A percentile compares a stretch with the other conserved stretches of the same genome.
Conservation (phyloP, 768 basidiomycete genomes). For the Rubroboletus satanas region DNA sequence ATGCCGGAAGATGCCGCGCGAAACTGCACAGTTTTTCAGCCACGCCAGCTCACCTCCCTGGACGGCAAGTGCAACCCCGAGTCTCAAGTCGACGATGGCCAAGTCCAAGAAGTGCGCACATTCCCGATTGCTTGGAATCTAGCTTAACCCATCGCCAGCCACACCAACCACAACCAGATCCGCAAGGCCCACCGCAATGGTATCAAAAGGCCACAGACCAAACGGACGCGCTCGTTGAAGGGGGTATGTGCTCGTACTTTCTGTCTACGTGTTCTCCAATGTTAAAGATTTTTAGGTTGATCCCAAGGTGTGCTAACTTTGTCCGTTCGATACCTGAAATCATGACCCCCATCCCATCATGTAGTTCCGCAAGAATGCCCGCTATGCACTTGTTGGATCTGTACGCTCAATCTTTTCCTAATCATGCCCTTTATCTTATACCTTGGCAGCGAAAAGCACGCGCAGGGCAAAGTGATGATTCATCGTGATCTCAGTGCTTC, state of each 20-base stretch:
- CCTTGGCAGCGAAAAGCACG: conserved; percentile 60
- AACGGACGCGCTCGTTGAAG: conserved; percentile 76
- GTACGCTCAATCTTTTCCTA: conserved; percentile 40
- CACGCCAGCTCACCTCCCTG: conserved; percentile 14
- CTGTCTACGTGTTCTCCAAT: background rate
- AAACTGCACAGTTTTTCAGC: conserved; percentile 35
- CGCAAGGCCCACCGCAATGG: conserved; percentile 98
- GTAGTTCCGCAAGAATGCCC: conserved; percentile 84
- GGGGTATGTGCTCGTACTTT: conserved; percentile 63
- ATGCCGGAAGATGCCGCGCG: conserved; percentile 20
- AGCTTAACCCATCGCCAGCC: conserved; percentile 41
- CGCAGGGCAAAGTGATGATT: conserved; percentile 51
- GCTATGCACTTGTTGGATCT: conserved; percentile 67
- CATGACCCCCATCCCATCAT: conserved; percentile 1
- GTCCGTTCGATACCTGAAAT: background rate
- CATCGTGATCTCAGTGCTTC: conserved; percentile 30
- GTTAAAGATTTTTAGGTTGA: conserved; percentile 54
- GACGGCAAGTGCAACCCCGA: background rate
- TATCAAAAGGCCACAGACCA: conserved; percentile 77
- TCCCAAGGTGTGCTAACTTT: conserved; percentile 54
- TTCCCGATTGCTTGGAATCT: conserved; percentile 3
- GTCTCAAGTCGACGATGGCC: conserved; percentile 58
- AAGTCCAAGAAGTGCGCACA: conserved; percentile 92
- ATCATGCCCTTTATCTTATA: background rate
- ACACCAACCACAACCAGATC: conserved; percentile 95